These are phyloP conservation scores for Selaginella tamariscina DNA, from an alignment of 75 land plant species.

Conservation along the genomic window DNA sequence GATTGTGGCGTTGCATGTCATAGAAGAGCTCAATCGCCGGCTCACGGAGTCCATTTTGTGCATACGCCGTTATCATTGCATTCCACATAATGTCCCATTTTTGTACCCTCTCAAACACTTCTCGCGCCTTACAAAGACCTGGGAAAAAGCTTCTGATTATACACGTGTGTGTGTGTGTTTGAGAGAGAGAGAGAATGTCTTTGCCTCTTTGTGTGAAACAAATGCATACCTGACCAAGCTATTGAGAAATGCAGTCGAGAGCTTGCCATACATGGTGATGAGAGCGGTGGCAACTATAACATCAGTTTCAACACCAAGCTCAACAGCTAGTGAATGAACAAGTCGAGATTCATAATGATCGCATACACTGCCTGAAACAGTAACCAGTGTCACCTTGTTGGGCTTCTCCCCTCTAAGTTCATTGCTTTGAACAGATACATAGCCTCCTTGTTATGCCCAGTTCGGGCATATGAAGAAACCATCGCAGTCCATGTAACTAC, in stretches of 20 bases:
- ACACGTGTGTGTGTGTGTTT: too few relatives aligned
- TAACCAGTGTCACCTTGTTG: slow-evolving; percentile 4
- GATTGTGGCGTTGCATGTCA: neutral
- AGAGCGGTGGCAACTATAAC: neutral
- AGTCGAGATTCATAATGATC: neutral
- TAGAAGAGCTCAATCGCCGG: neutral
- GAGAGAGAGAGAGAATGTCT: too few relatives aligned
- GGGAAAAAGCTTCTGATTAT: too few relatives aligned
- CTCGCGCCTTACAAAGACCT: neutral
- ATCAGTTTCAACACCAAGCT: neutral
- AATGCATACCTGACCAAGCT: too few relatives aligned
- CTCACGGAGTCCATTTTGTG: neutral
- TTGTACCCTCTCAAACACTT: neutral
- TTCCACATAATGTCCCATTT: neutral
- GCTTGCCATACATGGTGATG: neutral
- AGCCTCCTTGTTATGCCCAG: neutral
- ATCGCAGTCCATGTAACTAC: neutral
- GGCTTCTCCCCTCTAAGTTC: neutral
- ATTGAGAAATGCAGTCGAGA: too few relatives aligned
- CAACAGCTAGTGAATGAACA: neutral
- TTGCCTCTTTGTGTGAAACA: too few relatives aligned
- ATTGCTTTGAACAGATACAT: neutral
- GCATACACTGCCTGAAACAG: neutral
- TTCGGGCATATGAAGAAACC: neutral
- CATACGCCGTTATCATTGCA: neutral